Evolutionary conservation across 305 asterid genomes (phyloP).

Genomic region (Fraxinus paxiana): DNA sequence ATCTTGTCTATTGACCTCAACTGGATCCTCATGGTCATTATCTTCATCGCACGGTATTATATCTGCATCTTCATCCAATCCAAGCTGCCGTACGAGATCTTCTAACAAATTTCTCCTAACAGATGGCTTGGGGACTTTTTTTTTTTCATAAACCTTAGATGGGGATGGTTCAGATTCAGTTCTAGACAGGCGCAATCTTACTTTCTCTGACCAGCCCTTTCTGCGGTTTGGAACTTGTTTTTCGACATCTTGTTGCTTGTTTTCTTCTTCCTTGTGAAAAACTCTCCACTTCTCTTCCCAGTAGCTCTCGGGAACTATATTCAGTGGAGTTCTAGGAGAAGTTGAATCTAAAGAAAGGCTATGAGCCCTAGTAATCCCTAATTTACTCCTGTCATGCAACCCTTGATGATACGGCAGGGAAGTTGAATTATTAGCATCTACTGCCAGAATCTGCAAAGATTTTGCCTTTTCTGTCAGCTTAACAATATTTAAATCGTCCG

Average conservation of each 20-base stretch:
- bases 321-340: slow-evolving; percentile 62
- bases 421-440: slow-evolving; percentile 51
- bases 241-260: slow-evolving; percentile 28
- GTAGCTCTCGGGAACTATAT: slow-evolving; percentile 65
- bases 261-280: slow-evolving; percentile 69
- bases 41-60: slow-evolving; percentile 24
- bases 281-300: slow-evolving; percentile 98
- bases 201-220: slow-evolving; percentile 75
- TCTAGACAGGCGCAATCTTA: slow-evolving; percentile 54
- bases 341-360: slow-evolving; percentile 56
- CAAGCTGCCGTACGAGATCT: slow-evolving; percentile 72
- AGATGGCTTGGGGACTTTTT: slow-evolving; percentile 40
- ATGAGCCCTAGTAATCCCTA: slow-evolving; percentile 49
- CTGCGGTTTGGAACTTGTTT: slow-evolving; percentile 42
- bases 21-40: slow-evolving; percentile 27
- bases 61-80: slow-evolving; percentile 43
- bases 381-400: slow-evolving; percentile 41
- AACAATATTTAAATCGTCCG: slow-evolving; percentile 54
- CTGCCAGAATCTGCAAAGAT: slow-evolving; percentile 65
- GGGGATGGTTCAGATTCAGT: slow-evolving; percentile 67
- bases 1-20: slow-evolving; percentile 31
- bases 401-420: slow-evolving; percentile 39
- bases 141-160: slow-evolving; percentile 37
- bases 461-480: slow-evolving; percentile 68
- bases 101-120: slow-evolving; percentile 73